These are phyloP conservation scores for Nematocida homosporus DNA, from an alignment of 371 early-diverging fungal genomes.

Conservation along the genomic window DNA sequence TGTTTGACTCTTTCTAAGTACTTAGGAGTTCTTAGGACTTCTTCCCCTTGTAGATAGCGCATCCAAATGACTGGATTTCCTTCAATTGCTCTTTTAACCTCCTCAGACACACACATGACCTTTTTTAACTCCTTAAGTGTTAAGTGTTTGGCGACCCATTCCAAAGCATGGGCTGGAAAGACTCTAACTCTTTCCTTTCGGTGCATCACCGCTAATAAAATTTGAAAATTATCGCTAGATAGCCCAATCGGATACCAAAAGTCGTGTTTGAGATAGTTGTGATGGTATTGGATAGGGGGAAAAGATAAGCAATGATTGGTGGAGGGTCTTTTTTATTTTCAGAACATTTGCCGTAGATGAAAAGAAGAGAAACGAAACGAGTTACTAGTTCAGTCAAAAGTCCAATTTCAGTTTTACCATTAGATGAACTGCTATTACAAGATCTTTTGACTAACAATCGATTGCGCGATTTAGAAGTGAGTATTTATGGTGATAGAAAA, in stretches of 20 bases:
- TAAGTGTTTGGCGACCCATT: conserved; percentile 29
- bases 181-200: too few species aligned
- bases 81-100: conserved; percentile 37
- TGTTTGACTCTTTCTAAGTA: conserved; percentile 50
- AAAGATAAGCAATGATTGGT: neutral
- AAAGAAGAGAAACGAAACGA: neutral
- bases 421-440: conserved; percentile 3
- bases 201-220: too few species aligned
- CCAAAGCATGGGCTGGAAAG: conserved; percentile 52
- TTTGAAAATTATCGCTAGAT: too few species aligned
- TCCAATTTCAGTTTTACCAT: too few species aligned
- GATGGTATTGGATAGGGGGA: too few species aligned
- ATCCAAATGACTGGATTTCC: conserved; percentile 56
- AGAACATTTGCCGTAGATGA: neutral
- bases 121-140: conserved; percentile 55
- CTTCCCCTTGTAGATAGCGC: conserved; percentile 7
- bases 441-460: conserved; percentile 25
- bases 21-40: conserved; percentile 17
- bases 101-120: conserved; percentile 41
- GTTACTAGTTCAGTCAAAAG: neutral
- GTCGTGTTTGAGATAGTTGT: too few species aligned
- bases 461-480: conserved; percentile 7
- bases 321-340: neutral
- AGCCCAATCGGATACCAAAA: too few species aligned
- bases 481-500: conserved; percentile 27